Percentiles rank a stretch among this genome's conserved stretches.
Evolutionary conservation across 2,329 filamentous ascomycete species (phyloP).

Genomic region (Annulohypoxylon truncatum): DNA sequence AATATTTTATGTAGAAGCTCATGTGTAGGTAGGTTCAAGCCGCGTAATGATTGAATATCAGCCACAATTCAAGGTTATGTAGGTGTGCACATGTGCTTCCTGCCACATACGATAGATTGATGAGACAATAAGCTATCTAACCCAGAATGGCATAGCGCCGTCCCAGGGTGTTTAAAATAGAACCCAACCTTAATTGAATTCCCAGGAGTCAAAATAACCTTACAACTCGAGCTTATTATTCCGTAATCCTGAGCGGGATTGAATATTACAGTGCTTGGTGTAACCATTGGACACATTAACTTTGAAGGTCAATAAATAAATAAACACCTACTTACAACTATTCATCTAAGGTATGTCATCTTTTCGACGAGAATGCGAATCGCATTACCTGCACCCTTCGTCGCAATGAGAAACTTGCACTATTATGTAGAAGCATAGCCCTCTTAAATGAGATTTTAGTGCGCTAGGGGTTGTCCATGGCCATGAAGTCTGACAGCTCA

Average conservation of each 20-base stretch:
- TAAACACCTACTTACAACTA: no score
- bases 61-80: conserved; percentile 1
- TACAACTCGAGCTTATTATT: neutral
- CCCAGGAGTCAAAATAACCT: neutral
- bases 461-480: neutral
- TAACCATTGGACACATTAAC: neutral
- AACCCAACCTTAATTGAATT: neutral
- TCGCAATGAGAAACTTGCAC: neutral
- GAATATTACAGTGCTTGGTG: neutral
- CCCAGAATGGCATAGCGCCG: neutral
- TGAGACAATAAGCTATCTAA: neutral
- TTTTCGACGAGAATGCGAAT: neutral
- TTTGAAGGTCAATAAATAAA: neutral
- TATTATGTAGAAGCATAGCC: conserved; percentile 23
- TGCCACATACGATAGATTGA: neutral
- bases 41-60: conserved; percentile 18
- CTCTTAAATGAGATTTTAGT: conserved; percentile 32
- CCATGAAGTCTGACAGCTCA: conserved; percentile 5
- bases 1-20: neutral
- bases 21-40: conserved; percentile 7
- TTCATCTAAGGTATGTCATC: neutral
- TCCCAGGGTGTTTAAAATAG: neutral
- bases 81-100: no score
- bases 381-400: neutral
- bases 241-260: neutral